phyloP scores from a whole-genome alignment of 345 rosid genomes.

The Lenwebbia sp. region DNA sequence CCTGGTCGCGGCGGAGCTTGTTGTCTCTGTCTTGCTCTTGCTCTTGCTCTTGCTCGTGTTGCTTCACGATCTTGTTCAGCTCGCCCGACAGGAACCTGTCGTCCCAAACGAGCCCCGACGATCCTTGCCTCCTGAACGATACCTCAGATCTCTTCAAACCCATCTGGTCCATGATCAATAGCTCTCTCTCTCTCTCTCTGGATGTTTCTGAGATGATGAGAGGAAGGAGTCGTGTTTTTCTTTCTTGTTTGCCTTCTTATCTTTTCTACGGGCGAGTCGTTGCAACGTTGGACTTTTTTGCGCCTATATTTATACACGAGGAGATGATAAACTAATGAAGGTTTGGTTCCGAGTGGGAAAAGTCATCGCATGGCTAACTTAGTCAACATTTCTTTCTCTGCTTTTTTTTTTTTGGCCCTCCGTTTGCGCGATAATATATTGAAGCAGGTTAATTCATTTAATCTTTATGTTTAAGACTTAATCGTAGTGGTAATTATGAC shows the following conservation, averaged over 20 bases:
- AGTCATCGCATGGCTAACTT: background rate
- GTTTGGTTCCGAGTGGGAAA: background rate
- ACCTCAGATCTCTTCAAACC: conserved; percentile 80
- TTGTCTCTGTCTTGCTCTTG: conserved; percentile 11
- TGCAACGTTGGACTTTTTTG: background rate
- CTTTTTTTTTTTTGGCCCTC: background rate
- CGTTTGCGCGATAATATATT: background rate
- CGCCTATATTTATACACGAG: background rate
- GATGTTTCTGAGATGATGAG: background rate
- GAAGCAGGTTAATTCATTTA: background rate
- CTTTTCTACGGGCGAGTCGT: background rate
- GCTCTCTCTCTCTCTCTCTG: background rate
- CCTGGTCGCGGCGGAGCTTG: background rate
- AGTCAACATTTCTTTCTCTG: background rate
- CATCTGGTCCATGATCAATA: conserved; percentile 26
- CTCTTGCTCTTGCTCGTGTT: conserved; percentile 13
- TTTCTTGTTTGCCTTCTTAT: background rate
- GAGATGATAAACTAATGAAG: background rate
- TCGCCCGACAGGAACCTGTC: conserved; percentile 56
- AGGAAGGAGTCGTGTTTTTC: background rate
- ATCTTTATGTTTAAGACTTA: background rate
- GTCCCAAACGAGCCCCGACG: conserved; percentile 88
- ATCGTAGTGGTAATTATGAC: background rate
- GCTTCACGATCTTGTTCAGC: conserved; percentile 16
- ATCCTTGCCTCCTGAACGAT: conserved; percentile 89